Conservation (phyloP, 2,329 filamentous ascomycete species). For the Epichloe aotearoae region DNA sequence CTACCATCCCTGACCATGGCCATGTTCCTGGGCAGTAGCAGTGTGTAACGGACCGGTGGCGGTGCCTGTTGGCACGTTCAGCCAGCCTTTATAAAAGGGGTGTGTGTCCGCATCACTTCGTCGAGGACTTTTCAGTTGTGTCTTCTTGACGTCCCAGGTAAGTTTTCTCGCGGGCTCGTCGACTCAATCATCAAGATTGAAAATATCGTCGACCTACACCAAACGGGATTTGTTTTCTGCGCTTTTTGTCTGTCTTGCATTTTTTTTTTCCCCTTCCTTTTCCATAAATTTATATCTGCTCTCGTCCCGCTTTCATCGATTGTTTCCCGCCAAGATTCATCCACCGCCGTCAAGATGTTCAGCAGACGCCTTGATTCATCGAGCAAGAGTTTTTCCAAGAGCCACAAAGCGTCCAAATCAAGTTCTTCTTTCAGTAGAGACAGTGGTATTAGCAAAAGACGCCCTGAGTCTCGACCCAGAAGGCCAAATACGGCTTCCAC, state of each 20-base stretch:
- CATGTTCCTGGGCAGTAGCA: background rate
- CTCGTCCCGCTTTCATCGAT: background rate
- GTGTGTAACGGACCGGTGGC: background rate
- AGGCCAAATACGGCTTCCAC: constrained; percentile 35
- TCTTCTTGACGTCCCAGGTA: background rate
- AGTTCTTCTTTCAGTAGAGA: constrained; percentile 42
- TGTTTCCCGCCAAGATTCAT: background rate
- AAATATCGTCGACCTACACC: background rate
- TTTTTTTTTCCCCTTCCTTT: background rate
- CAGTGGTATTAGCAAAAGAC: constrained; percentile 37
- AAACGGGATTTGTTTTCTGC: background rate
- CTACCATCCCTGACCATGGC: constrained; percentile 4
- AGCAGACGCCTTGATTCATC: constrained; percentile 31
- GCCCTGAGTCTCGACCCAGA: constrained; percentile 35
- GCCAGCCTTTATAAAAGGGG: background rate
- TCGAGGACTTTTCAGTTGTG: background rate
- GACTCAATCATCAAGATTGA: background rate
- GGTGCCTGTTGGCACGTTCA: background rate
- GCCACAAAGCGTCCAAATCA: constrained; percentile 35
- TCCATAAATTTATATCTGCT: background rate
- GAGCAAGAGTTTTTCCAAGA: constrained; percentile 40
- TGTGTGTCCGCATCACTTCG: background rate
- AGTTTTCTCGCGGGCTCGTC: background rate
- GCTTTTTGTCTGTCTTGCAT: background rate
- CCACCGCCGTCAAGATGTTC: constrained; percentile 28